Evolutionary conservation across 805 yeast species (phyloP), one percentile per base, ranked within the genome.

Genomic region (Torulaspora gathmanii): DNA sequence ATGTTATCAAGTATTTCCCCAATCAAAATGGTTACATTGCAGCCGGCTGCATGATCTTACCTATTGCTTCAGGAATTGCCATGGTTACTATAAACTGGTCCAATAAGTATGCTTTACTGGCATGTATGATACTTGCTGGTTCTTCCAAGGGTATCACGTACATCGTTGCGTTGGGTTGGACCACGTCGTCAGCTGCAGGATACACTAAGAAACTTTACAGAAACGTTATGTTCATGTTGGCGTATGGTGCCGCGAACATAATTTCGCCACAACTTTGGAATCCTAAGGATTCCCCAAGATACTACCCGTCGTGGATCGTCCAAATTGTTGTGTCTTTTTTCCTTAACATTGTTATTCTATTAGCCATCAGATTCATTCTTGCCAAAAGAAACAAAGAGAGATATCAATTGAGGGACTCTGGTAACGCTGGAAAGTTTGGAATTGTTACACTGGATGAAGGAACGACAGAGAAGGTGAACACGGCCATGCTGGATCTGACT

Each of bases 181-280:
- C 56, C 22, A 46, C 47, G 2, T 55, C 68, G 2, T 53, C 66
- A 2, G 61, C 65, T 41, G 68, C 79, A 4, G 79, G 80, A 29
- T 69, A 75, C 51, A 75, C 82, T 9, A 78, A 79, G 58, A 70
- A 69, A 48, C 47, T 75, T 5, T 68, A 73, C 1, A 71, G 78
- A 61, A 73, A 68, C 49, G 74, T 69, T 23, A 52, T 72, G 51
- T 61, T 66, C 25, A 68, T 74, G 74, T 60, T 69, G 11, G 67
- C 68, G 13, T 77, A 73, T 47, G 66, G 75, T 46, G 50, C 76
- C 40, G 68, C 77, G 6, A 78, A 78, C 51, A 68, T 78, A 27
- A 71, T 77, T 22, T 72, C 80, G 3, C 82, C 83, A 3, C 83
- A 77, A 56, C 54, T 78, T 28, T 79, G 82, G 81, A 67, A 69